Conservation (phyloP, 208 protist genomes). For the Novymonas esmeraldas region DNA sequence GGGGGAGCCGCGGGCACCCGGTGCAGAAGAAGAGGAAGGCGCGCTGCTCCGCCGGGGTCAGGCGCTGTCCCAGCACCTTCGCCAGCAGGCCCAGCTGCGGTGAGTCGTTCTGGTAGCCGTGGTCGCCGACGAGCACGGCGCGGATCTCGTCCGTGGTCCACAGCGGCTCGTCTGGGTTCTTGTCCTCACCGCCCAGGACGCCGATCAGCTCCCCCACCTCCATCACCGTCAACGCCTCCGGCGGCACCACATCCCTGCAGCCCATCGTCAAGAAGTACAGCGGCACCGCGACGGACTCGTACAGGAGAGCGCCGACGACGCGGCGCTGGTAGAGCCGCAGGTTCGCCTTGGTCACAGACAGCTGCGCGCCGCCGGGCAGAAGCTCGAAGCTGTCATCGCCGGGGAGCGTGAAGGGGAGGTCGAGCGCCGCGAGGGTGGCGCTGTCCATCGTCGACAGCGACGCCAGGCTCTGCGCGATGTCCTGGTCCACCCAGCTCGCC, state of each 20-base stretch:
- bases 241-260: constrained; percentile 75
- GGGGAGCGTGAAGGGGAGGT: constrained; percentile 87
- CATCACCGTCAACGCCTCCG: constrained; percentile 65
- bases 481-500: constrained; percentile 60
- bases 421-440: constrained; percentile 44
- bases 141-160: constrained; percentile 80
- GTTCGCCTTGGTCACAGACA: constrained; percentile 55
- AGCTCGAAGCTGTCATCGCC: constrained; percentile 77
- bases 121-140: constrained; percentile 84
- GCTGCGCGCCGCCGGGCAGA: constrained; percentile 43
- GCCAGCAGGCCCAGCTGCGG: constrained; percentile 77
- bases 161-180: constrained; percentile 51
- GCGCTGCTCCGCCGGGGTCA: constrained; percentile 86
- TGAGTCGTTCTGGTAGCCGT: constrained; percentile 90
- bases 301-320: constrained; percentile 63
- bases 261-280: constrained; percentile 70
- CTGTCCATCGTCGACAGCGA: constrained; percentile 44
- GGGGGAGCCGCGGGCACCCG: constrained; percentile 84
- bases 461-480: constrained; percentile 49
- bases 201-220: constrained; percentile 63
- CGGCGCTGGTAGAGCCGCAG: constrained; percentile 61
- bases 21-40: constrained; percentile 91
- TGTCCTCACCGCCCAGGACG: constrained; percentile 64
- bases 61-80: constrained; percentile 56
- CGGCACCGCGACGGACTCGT: constrained; percentile 72